Evolutionary conservation across 2,329 filamentous ascomycete genomes (phyloP), one percentile per base, ranked within the genome.

Genomic region (Penicillium hesseltinei): DNA sequence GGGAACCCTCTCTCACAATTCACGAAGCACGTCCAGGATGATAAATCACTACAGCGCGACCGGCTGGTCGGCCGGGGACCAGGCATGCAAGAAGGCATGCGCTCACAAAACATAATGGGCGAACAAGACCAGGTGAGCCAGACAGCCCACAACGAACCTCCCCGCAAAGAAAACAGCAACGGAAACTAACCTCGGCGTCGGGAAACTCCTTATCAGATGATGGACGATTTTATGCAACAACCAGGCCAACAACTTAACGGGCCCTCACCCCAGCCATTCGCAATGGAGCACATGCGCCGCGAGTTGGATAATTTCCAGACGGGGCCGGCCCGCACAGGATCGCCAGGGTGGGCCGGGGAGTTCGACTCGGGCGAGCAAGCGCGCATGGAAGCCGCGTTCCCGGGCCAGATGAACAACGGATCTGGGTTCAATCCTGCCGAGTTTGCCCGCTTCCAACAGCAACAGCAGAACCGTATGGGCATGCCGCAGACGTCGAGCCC

Each of bases 1-100:
- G 91, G 89, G 71, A 99, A 99, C 77, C 94, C 95, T 57, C 87
- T 99, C 69, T 93, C 91, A 73, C 94, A 97, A 81, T 96, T 99
- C 75, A 91, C 92, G 63, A 99, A 99, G 78, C 92, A 97, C 76
- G 91, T 94, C 56, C 90, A 95, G 72, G 91, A 96, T 82, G 94
- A 99, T 80, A 96, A 92, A 78, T 94, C 90, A 57, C 81, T 97
- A 57, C 94, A 97, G 78, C 84, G 92, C 69, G 94, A 99, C 76
- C 86, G 94, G 58, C 81, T 97, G 60, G 87, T 90, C 59, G 91
- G 90, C 61, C 82, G 88, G 64, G 87, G 86, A 0, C 88, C 90
- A 43, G 87, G 84, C 8, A 80, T 88, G 69, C 82, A 90, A 69
- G 88, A 90, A 72, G 85, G 89, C 68, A 92, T 96, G 80, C 84